Base-by-base conservation (phyloP, 164 flowering plant species). In the Pachysandra terminalis region DNA sequence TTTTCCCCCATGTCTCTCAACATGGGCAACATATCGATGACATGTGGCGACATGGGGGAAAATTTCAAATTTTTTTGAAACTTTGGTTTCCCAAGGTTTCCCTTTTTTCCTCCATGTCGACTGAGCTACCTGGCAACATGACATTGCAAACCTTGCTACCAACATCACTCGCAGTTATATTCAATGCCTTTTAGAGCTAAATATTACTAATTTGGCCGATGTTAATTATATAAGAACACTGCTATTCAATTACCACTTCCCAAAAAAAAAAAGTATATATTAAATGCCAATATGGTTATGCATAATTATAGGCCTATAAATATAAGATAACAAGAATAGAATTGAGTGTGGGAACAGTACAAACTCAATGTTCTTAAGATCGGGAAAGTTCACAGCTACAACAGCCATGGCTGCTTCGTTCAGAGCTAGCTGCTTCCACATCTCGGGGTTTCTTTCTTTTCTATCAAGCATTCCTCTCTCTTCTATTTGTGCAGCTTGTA, bases 401-500 rank as follows among this genome's bases (percentile, higher is more conserved):
- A 90, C 90, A 69, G 96, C 97, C 89, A 87, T 83, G 64, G 98
- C 89, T 51, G 96, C 97, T 87, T 91, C 95, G 85, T 94, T 88
- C 27, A 91, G 80, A 63, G 98, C 98, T 51, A 94, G 76, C 81
- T 83, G 97, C 81, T 75, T 90, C 97, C 97, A 94, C 73, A 78
- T 83, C 71, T 88, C 90, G 17, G 78, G 80, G 79, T 89, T 91
- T 76, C 98, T 81, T 23, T 88, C 95, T 72, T 85, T 90, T 65
- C 77, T 88, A 75, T 90, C 97, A 23, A 90, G 87, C 82, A 89
- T 74, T 73, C 97, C 98, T 64, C 93, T 81, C 72, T 94, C 97
- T 84, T 94, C 98, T 40, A 91, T 87, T 84, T 91, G 89, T 64
- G 90, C 98, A 72, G 98, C 98, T 90, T 94, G 96, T 74, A 94